Evolutionary conservation across 345 rosid species (phyloP), one percentile per base, ranked within the genome.

Genomic region (Arabidopsis arenosa): DNA sequence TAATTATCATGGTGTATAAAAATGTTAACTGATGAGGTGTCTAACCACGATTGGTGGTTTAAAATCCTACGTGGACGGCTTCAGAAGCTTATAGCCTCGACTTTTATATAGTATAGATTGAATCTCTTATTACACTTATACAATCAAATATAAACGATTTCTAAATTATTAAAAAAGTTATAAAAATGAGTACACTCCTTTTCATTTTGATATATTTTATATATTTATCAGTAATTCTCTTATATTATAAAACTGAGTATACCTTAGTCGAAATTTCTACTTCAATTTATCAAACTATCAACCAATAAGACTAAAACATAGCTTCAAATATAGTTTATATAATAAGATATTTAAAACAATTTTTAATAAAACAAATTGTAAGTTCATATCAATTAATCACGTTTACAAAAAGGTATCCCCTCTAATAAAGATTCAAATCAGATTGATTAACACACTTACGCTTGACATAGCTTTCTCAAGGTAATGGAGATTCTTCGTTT

Each of bases 401-500:
- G 39, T 36, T 2, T 15, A 57, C n/a, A 59, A 59, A 59, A 30
- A 63, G 51, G 32, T 28, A 58, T 36, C 14, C 21, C 35, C 21
- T 4, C 30, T 66, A 18, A 67, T 83, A 32, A 5, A 15, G 26
- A 54, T 13, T 10, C 14, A 44, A 48, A 7, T 23, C 4, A 58
- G 54, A 39, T 26, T 18, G 18, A 7, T 12, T 45, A 47, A 47
- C 55, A 47, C 7, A 14, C 80, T 72, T 81, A 82, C 10, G 67
- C 78, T 48, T 48, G 56, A 69, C 84, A 77, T 30, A 93, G 86
- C 79, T 86, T 94, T 73, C 98, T 85, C 65, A 94, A 73, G 7
- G 98, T 92, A 65, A 92, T 72, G 49, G 98, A 94, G 55, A 83
- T 80, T 77, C 98, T 89, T 68, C 82, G 82, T 58, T 76, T 76